Percentiles rank a stretch among this genome's conserved stretches.
Conservation (phyloP, 2,329 filamentous ascomycete genomes). For the Colletotrichum sp. region DNA sequence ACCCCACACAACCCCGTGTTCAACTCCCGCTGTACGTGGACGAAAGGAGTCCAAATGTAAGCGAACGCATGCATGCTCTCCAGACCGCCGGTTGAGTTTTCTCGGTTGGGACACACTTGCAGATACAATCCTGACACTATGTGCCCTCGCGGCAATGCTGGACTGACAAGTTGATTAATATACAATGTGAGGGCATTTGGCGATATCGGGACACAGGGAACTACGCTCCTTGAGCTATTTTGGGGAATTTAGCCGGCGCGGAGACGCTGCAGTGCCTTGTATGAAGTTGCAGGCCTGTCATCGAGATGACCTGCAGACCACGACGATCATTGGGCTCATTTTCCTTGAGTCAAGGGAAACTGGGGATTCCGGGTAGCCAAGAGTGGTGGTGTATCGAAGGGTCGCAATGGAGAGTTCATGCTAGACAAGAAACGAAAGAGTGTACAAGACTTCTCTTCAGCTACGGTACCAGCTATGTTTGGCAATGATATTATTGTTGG, state of each 20-base stretch:
- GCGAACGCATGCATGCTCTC: background rate
- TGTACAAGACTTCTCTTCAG: background rate
- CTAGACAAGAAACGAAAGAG: background rate
- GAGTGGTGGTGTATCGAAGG: background rate
- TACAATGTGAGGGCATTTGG: background rate
- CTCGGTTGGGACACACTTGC: background rate
- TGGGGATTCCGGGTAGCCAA: background rate
- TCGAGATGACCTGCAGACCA: background rate
- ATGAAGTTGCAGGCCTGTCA: background rate
- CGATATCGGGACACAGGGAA: background rate
- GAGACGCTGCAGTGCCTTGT: background rate
- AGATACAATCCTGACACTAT: background rate
- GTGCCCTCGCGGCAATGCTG: background rate
- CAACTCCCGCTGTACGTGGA: constrained; percentile 9
- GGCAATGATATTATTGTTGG: background rate
- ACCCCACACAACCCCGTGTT: constrained; percentile 17
- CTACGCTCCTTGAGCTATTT: background rate
- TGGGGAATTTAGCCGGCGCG: constrained; percentile 6
- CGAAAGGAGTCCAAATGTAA: constrained; percentile 7
- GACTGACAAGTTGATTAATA: background rate
- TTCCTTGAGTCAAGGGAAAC: constrained; percentile 5
- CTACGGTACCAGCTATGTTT: background rate
- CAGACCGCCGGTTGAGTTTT: constrained; percentile 2
- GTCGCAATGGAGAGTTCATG: background rate
- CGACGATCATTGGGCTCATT: background rate